These are phyloP conservation scores for Aspergillus nidulans DNA, from an alignment of 495 filamentous ascomycete genomes.

Conservation along the genomic window DNA sequence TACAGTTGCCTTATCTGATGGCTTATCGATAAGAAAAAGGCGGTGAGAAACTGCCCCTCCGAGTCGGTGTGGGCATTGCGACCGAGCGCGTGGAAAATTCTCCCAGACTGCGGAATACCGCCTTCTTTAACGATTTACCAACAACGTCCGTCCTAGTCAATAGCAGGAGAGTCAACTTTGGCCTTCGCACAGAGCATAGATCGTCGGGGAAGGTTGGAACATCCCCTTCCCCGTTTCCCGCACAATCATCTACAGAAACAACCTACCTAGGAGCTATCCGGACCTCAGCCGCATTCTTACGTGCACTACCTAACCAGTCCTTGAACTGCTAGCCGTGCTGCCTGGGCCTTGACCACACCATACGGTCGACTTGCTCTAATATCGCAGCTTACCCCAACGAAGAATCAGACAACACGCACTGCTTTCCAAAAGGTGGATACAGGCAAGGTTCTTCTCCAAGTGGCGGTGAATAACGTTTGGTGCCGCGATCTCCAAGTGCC, in stretches of 20 bases:
- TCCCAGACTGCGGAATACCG: constrained; percentile 3
- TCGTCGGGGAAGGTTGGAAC: constrained; percentile 3
- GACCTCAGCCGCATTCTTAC: constrained; percentile 1
- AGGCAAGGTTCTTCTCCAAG: background rate
- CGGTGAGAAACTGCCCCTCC: constrained; percentile 18
- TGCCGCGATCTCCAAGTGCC: constrained; percentile 3
- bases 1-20: background rate
- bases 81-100: constrained; percentile 25
- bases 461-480: constrained; percentile 9
- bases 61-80: constrained; percentile 23
- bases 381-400: background rate
- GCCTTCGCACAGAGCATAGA: background rate
- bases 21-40: constrained; percentile 16
- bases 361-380: constrained; percentile 5
- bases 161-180: constrained; percentile 1
- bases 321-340: constrained; percentile 5
- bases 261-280: background rate
- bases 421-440: background rate
- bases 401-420: no score
- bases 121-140: constrained; percentile 6
- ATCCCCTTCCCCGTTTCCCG: background rate
- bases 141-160: background rate
- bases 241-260: background rate
- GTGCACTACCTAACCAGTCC: constrained; percentile 1
- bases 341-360: constrained; percentile 6